phyloP scores from a whole-genome alignment of 1,284 basidiomycete species.

The Tylopilus sp. region DNA sequence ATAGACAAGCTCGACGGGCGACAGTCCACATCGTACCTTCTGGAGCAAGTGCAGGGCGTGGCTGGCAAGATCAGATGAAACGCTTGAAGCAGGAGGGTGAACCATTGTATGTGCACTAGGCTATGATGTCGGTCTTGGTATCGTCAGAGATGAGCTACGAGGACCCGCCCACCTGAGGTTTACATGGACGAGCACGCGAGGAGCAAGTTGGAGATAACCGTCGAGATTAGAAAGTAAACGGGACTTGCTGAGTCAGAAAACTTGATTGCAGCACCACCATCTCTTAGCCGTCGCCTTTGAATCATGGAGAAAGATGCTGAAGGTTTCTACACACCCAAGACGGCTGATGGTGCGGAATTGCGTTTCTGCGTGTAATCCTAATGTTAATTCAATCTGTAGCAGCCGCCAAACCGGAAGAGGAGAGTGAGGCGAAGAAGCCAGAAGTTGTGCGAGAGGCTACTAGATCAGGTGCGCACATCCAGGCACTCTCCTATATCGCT shows the following conservation, averaged over 20 bases:
- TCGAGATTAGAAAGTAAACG: conserved; percentile 28
- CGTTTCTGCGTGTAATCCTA: not conserved
- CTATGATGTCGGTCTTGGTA: not conserved
- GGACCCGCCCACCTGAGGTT: conserved; percentile 3
- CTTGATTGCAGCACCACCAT: conserved; percentile 3
- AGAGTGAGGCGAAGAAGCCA: conserved; percentile 22
- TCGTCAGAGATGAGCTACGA: not conserved
- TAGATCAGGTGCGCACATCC: conserved; percentile 22
- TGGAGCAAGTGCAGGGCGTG: conserved; percentile 37
- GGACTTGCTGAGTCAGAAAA: conserved; percentile 27
- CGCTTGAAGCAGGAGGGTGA: conserved; percentile 1
- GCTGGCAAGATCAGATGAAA: conserved; percentile 25
- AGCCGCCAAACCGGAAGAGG: conserved; percentile 24
- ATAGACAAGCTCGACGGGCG: conserved; percentile 53
- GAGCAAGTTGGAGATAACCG: conserved; percentile 1
- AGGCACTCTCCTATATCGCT: not conserved
- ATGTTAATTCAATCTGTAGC: conserved; percentile 17
- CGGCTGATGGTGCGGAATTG: conserved; percentile 23
- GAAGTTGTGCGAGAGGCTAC: conserved; percentile 21
- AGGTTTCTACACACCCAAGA: conserved; percentile 60
- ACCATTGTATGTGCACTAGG: conserved; percentile 11
- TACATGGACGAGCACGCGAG: too few species aligned
- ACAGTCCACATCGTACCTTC: conserved; percentile 44
- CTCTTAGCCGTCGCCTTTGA: conserved; percentile 10
- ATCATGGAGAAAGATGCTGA: conserved; percentile 68